A percentile compares a stretch with the other conserved stretches of the same genome.
These are phyloP conservation scores for Asterella californica DNA, from an alignment of 225 moss, liverwort and hornwort species.

Conservation along the genomic window DNA sequence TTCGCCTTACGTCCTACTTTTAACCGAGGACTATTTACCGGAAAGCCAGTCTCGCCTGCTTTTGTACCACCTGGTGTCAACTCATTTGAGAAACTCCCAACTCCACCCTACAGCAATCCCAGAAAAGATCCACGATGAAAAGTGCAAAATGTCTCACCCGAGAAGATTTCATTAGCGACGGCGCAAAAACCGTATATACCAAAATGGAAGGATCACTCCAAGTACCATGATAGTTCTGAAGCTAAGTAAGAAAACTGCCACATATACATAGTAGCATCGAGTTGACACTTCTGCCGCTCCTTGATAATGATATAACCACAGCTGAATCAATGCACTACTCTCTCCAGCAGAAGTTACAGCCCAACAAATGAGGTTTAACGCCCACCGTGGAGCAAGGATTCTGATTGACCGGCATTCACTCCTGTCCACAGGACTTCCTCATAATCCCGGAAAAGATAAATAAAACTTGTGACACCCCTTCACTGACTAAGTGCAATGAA, in stretches of 20 bases:
- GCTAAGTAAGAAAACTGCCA: background rate
- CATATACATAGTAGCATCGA: background rate
- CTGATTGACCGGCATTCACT: background rate
- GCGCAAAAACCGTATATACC: background rate
- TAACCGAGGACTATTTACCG: background rate
- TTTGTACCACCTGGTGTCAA: conserved; percentile 1
- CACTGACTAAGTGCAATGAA: background rate
- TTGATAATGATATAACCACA: background rate
- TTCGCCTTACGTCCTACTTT: conserved; percentile 24
- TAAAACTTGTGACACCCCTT: background rate
- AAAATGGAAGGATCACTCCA: background rate
- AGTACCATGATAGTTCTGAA: background rate
- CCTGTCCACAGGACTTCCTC: background rate
- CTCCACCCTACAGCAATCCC: conserved; percentile 30
- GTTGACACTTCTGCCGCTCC: background rate
- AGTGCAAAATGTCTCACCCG: background rate
- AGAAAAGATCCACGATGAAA: background rate
- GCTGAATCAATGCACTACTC: background rate
- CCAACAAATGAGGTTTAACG: background rate
- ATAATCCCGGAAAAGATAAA: background rate
- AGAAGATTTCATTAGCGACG: background rate
- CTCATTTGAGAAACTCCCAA: conserved; percentile 13
- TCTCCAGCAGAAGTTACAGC: background rate
- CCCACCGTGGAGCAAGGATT: background rate
- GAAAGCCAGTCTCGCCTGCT: conserved; percentile 15